phyloP scores from a whole-genome alignment of 2,329 filamentous ascomycete genomes.

The Colletotrichum tanaceti region DNA sequence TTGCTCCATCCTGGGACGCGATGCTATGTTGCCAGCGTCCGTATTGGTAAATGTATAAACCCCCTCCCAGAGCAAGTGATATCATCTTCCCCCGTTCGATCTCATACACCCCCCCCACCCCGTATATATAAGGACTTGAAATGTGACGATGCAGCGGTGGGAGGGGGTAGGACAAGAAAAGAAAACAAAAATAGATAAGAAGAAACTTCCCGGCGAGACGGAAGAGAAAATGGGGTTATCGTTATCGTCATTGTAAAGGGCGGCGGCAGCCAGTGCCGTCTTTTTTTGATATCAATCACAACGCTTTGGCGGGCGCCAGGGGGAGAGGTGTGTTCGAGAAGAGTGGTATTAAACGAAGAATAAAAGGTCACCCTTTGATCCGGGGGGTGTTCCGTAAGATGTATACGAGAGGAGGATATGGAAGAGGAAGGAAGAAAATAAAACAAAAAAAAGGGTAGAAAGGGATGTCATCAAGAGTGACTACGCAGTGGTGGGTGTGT shows the following conservation, averaged over 20 bases:
- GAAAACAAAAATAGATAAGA: not conserved
- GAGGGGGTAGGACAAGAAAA: not conserved
- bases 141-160: not conserved
- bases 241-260: constrained; percentile 13
- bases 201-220: no score
- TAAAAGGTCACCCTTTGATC: not conserved
- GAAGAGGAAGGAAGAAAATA: not conserved
- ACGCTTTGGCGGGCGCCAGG: no score
- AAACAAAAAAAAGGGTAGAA: not conserved
- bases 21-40: no score
- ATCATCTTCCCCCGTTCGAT: no score
- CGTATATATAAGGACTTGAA: not conserved
- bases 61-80: no score
- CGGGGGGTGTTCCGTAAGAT: no score
- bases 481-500: not conserved
- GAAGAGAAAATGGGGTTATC: not conserved
- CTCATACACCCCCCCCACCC: no score
- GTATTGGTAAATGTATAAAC: no score
- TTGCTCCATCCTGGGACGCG: no score
- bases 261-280: constrained; percentile 31
- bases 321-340: no score
- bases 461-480: not conserved
- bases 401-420: no score
- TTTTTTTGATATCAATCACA: not conserved
- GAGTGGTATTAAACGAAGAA: not conserved